Evolutionary conservation across 306 rosid species (phyloP), one percentile per base, ranked within the genome.

Genomic region (Rubus idaeus): DNA sequence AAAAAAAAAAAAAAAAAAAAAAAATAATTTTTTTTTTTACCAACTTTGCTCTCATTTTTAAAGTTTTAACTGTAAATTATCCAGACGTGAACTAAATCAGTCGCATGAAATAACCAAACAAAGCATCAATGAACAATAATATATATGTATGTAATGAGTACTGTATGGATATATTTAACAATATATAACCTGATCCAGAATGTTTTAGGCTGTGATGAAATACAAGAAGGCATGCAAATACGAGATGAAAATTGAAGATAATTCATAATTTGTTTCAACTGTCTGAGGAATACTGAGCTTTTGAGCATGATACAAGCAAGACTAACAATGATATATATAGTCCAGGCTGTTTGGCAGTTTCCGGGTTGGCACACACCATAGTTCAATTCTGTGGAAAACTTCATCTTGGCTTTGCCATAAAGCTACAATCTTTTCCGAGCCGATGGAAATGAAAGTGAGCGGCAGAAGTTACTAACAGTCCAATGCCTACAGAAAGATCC

Each of bases 161-260:
- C 49, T 40, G 2, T 17, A 62, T 64, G 14, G 39, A 40, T 37
- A 26, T 39, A 41, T 70, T 26, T 37, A 30, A 30, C 42, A 70
- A 50, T 70, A 23, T 35, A 17, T 35, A 50, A 87, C 91, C 91
- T 87, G 77, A 58, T 63, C 71, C 56, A 68, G 49, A 40, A 46
- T 61, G 68, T 75, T 58, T 17, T 47, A 5, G 87, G 84, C 47
- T 84, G 84, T 45, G 70, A 40, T 7, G 83, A 76, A 52, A 74
- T 75, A 46, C 83, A 85, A 76, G 4, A 68, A 12, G 89, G 79
- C 10, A 72, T 26, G 77, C 79, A 70, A 76, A 83, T 51, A 51
- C 37, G 21, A 3, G 80, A 70, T 41, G 79, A 71, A 4, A 81
- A 20, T 37, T 75, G 87, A 83, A 62, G 73, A 56, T 39, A 75